Evolutionary conservation across 106 monocot genomes (phyloP).

Genomic region (Ottelia alismoides): DNA sequence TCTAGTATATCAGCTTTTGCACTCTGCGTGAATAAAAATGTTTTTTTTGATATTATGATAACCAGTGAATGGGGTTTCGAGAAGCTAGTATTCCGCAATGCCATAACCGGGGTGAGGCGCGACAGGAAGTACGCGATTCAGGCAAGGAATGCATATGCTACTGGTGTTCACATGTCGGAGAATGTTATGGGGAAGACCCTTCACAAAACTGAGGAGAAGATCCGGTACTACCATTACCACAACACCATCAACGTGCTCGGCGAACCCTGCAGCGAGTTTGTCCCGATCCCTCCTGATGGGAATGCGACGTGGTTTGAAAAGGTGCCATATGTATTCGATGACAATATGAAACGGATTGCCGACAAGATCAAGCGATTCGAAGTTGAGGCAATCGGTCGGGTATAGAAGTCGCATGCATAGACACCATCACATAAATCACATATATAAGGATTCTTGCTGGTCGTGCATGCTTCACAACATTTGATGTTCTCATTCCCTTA

Average conservation of each 20-base stretch:
- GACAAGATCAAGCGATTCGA: constrained; percentile 29
- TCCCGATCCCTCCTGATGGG: constrained; percentile 44
- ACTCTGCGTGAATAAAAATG: neutral
- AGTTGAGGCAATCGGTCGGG: constrained; percentile 42
- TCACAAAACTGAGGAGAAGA: constrained; percentile 76
- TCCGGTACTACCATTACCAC: constrained; percentile 96
- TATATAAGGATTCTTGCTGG: no score
- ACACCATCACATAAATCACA: no score
- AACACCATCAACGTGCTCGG: constrained; percentile 78
- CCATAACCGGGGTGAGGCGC: constrained; percentile 56
- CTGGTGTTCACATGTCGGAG: constrained; percentile 95
- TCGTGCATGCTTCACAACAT: no score
- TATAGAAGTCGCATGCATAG: no score
- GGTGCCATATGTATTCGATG: constrained; percentile 68
- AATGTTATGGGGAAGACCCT: constrained; percentile 71
- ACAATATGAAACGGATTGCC: constrained; percentile 57
- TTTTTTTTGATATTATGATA: neutral
- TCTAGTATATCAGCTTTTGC: neutral
- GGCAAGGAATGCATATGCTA: constrained; percentile 67
- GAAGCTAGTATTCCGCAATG: constrained; percentile 87
- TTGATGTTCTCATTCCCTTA: no score
- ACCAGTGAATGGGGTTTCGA: constrained; percentile 95
- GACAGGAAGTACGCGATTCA: constrained; percentile 88
- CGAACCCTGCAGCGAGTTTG: constrained; percentile 65
- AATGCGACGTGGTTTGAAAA: constrained; percentile 65